A percentile compares a stretch with the other conserved stretches of the same genome.
These are phyloP conservation scores for Epichloe gansuensis DNA, from an alignment of 2,329 filamentous ascomycete species.

Conservation along the genomic window DNA sequence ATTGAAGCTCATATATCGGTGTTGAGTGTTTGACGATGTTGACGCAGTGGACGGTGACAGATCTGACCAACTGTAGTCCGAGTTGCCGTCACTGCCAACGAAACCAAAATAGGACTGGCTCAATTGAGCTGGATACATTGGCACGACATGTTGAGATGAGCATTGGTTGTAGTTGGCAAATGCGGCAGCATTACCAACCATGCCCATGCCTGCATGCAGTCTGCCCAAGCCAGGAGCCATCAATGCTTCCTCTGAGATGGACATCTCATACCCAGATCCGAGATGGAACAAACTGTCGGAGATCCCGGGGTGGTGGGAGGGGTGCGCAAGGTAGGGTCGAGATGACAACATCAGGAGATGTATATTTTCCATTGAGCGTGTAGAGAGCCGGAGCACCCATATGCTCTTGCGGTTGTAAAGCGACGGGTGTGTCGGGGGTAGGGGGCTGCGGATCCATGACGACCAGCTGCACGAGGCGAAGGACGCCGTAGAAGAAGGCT, in stretches of 20 bases:
- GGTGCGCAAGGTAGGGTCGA: slow-evolving; percentile 37
- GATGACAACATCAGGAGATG: slow-evolving; percentile 16
- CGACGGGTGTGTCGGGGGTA: slow-evolving; percentile 36
- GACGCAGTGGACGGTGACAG: slow-evolving; percentile 25
- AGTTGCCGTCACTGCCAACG: slow-evolving; percentile 20
- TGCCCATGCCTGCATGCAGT: slow-evolving; percentile 35
- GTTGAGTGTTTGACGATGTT: slow-evolving; percentile 17
- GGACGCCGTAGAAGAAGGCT: slow-evolving; percentile 30
- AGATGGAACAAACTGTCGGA: slow-evolving; percentile 28
- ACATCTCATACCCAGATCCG: slow-evolving; percentile 27
- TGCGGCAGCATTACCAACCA: slow-evolving; percentile 26
- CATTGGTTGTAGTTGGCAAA: slow-evolving; percentile 32
- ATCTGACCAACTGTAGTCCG: slow-evolving; percentile 41
- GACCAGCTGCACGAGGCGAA: slow-evolving; percentile 27
- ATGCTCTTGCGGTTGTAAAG: slow-evolving; percentile 24
- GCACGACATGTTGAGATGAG: slow-evolving; percentile 23
- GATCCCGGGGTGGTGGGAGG: slow-evolving; percentile 40
- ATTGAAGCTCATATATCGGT: slow-evolving; percentile 13
- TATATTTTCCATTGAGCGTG: slow-evolving; percentile 19
- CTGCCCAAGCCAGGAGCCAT: slow-evolving; percentile 33
- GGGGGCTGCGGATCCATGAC: slow-evolving; percentile 33
- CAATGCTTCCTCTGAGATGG: slow-evolving; percentile 35
- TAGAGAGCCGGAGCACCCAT: slow-evolving; percentile 27
- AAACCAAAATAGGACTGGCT: slow-evolving; percentile 28
- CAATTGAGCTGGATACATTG: slow-evolving; percentile 20